Percentiles rank a stretch among this genome's conserved stretches.
Evolutionary conservation across 441 rosid species (phyloP).

Genomic region (Pelargonium fulgidum): DNA sequence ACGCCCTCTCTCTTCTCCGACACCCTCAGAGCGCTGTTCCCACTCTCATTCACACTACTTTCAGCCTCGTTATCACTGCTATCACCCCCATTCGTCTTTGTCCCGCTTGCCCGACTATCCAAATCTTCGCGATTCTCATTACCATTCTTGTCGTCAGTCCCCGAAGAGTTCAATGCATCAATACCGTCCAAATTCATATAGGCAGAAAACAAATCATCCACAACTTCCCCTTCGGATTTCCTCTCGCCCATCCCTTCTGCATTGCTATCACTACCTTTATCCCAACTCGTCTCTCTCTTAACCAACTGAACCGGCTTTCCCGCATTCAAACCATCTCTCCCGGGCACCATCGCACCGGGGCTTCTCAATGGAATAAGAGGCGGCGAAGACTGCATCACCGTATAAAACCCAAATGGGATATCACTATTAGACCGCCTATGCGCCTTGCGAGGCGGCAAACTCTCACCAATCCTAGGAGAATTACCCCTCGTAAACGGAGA

Average conservation of each 20-base stretch:
- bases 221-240: slow-evolving; percentile 63
- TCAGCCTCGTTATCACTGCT: slow-evolving; percentile 93
- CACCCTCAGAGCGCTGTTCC: slow-evolving; percentile 38
- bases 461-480: slow-evolving; percentile 44
- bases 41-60: slow-evolving; percentile 53
- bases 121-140: slow-evolving; percentile 70
- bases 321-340: slow-evolving; percentile 38
- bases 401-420: slow-evolving; percentile 54
- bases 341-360: slow-evolving; percentile 38
- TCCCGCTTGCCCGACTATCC: slow-evolving; percentile 84
- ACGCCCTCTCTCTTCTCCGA: slow-evolving; percentile 58
- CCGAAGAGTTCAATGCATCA: slow-evolving; percentile 73
- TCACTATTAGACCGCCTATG: slow-evolving; percentile 88
- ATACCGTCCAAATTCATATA: slow-evolving; percentile 86
- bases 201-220: slow-evolving; percentile 82
- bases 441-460: slow-evolving; percentile 69
- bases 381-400: slow-evolving; percentile 44
- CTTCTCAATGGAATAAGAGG: slow-evolving; percentile 45
- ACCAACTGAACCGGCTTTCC: slow-evolving; percentile 58
- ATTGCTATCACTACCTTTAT: slow-evolving; percentile 36
- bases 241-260: slow-evolving; percentile 67
- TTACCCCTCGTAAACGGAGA: slow-evolving; percentile 45
- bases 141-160: slow-evolving; percentile 61
- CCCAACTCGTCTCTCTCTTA: slow-evolving; percentile 58
- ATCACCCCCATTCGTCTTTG: slow-evolving; percentile 68